Conservation (phyloP, 2,329 filamentous ascomycete species). For the Colletotrichum agaves region DNA sequence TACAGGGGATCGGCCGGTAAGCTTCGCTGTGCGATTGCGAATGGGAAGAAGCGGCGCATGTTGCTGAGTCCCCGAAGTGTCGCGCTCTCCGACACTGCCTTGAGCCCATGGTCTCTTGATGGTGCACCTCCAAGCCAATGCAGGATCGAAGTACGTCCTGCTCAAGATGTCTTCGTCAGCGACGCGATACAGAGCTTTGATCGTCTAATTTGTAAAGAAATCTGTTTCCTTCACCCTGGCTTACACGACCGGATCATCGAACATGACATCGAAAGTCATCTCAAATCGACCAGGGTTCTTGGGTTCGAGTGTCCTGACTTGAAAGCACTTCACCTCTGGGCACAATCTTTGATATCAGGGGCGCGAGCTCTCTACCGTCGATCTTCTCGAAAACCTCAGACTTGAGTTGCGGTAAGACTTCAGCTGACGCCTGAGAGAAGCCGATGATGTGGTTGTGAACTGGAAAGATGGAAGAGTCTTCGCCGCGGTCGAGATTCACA, state of each 20-base stretch:
- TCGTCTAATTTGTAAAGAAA: slow-evolving; percentile 48
- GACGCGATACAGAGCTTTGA: slow-evolving; percentile 47
- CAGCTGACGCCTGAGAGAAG: background rate
- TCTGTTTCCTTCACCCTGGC: slow-evolving; percentile 48
- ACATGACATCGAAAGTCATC: slow-evolving; percentile 64
- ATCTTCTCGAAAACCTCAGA: background rate
- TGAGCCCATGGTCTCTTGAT: slow-evolving; percentile 49
- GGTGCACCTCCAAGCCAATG: slow-evolving; percentile 58
- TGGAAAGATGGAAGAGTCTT: slow-evolving; percentile 39
- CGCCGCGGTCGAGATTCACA: slow-evolving; percentile 50
- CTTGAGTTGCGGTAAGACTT: background rate
- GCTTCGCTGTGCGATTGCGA: slow-evolving; percentile 36
- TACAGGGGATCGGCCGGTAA: accelerated
- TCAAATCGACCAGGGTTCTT: slow-evolving; percentile 65
- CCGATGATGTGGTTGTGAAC: background rate
- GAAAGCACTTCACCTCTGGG: slow-evolving; percentile 7
- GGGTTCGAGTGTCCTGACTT: slow-evolving; percentile 53
- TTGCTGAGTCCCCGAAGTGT: slow-evolving; percentile 52
- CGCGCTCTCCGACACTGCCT: slow-evolving; percentile 50
- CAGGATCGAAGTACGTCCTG: slow-evolving; percentile 56
- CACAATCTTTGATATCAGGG: background rate
- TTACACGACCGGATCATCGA: slow-evolving; percentile 49
- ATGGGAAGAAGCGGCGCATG: slow-evolving; percentile 49
- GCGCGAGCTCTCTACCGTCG: background rate
- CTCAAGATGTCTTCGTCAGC: slow-evolving; percentile 47